These are phyloP conservation scores for Tilletia setariae DNA, from an alignment of 1,284 basidiomycete species.

Conservation along the genomic window DNA sequence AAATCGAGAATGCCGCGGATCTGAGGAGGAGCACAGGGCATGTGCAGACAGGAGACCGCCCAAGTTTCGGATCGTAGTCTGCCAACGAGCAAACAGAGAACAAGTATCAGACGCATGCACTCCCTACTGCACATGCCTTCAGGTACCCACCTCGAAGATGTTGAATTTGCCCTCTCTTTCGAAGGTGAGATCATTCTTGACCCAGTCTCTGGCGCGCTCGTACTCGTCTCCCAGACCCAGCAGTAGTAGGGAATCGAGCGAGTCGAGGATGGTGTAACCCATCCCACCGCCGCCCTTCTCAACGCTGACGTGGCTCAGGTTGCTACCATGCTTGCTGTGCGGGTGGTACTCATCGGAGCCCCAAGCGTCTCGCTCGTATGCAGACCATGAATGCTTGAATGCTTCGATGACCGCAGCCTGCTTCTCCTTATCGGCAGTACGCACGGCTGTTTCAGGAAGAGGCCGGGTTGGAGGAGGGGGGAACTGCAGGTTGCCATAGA, in stretches of 20 bases:
- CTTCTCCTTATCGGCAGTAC: constrained; percentile 30
- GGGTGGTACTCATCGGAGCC: constrained; percentile 53
- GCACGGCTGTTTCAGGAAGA: constrained; percentile 30
- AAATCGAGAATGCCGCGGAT: constrained; percentile 26
- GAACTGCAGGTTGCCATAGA: constrained; percentile 20
- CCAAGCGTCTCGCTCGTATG: constrained; percentile 49
- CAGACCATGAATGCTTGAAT: constrained; percentile 48
- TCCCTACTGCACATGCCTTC: no score
- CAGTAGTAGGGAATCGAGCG: constrained; percentile 74
- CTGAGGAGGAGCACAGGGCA: constrained; percentile 41
- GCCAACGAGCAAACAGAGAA: constrained; percentile 15
- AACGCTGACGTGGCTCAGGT: constrained; percentile 30
- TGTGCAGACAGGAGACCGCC: constrained; percentile 76
- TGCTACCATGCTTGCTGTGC: constrained; percentile 38
- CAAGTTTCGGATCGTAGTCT: constrained; percentile 76
- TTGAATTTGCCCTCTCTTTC: constrained; percentile 77
- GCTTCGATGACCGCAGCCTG: constrained; percentile 39
- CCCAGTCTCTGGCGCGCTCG: constrained; percentile 72
- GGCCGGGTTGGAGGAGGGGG: constrained; percentile 29
- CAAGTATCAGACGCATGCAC: no score
- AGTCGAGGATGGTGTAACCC: constrained; percentile 54
- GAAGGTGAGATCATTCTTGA: constrained; percentile 68
- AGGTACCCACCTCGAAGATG: constrained; percentile 75
- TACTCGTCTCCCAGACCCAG: constrained; percentile 81
- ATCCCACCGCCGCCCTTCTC: constrained; percentile 33